These are phyloP conservation scores for Erysimum cheiranthoides DNA, from an alignment of 345 rosid species.

Conservation along the genomic window DNA sequence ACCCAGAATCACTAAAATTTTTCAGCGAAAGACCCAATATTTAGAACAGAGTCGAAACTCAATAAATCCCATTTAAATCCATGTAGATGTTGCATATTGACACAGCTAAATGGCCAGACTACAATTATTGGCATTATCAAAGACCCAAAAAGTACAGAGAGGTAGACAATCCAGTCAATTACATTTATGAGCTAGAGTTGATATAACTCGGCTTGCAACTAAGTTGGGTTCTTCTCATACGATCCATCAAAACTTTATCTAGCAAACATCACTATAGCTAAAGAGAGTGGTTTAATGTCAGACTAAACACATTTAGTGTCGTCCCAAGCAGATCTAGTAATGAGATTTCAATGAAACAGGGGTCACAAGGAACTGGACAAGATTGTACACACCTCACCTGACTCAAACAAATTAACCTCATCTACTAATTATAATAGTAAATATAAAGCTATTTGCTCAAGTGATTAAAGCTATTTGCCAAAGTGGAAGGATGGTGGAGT, in stretches of 20 bases:
- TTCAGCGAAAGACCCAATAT: neutral
- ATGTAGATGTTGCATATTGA: neutral
- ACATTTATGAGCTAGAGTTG: neutral
- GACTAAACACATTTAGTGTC: neutral
- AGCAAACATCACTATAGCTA: conserved; percentile 25
- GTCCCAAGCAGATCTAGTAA: neutral
- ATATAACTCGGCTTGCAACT: neutral
- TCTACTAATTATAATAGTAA: neutral
- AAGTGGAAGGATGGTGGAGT: neutral
- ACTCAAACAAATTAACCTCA: neutral
- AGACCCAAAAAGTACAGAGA: conserved; percentile 1
- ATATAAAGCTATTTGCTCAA: conserved; percentile 12
- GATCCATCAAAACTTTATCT: neutral
- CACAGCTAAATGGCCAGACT: neutral
- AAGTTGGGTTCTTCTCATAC: neutral
- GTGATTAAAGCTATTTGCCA: neutral
- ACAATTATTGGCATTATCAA: neutral
- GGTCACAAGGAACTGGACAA: neutral
- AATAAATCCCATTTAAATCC: neutral
- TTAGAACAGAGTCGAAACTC: neutral
- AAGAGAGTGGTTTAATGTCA: neutral
- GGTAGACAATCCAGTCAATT: conserved; percentile 6
- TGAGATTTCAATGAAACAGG: neutral
- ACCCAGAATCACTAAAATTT: neutral
- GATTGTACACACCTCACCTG: neutral